phyloP scores from a whole-genome alignment of 2,329 filamentous ascomycete species.

The Tricladium varicosporioides region DNA sequence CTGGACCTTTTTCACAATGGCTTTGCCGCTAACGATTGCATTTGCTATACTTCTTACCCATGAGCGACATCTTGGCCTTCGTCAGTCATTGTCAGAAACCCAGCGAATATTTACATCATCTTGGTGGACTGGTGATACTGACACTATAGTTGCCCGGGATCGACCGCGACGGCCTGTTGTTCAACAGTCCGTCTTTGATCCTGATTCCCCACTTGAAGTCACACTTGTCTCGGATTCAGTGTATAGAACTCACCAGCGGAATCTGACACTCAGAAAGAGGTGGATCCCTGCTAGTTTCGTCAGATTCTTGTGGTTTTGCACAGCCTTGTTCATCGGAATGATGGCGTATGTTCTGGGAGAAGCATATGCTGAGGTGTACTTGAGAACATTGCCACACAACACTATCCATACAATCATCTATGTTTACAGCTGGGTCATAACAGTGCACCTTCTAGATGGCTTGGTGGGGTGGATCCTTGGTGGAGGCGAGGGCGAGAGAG shows the following conservation, averaged over 20 bases:
- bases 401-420: constrained; percentile 67
- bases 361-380: constrained; percentile 67
- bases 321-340: constrained; percentile 59
- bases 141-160: constrained; percentile 42
- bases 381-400: constrained; percentile 64
- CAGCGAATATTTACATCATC: constrained; percentile 65
- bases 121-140: constrained; percentile 61
- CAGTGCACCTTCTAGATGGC: constrained; percentile 62
- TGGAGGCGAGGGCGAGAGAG: constrained; percentile 62
- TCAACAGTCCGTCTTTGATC: constrained; percentile 30
- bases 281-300: constrained; percentile 68
- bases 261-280: constrained; percentile 28
- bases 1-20: constrained; percentile 70
- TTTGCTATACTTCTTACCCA: constrained; percentile 62
- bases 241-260: constrained; percentile 16
- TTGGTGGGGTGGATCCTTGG: constrained; percentile 67
- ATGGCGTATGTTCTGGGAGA: constrained; percentile 67
- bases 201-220: constrained; percentile 32
- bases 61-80: constrained; percentile 60
- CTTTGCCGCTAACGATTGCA: constrained; percentile 64
- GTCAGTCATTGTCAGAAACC: constrained; percentile 61
- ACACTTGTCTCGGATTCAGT: constrained; percentile 27
- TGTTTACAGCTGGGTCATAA: constrained; percentile 68
- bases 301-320: constrained; percentile 68
- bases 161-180: constrained; percentile 38